These are phyloP conservation scores for Spiraea crenata DNA, from an alignment of 331 rosid species.

Conservation along the genomic window DNA sequence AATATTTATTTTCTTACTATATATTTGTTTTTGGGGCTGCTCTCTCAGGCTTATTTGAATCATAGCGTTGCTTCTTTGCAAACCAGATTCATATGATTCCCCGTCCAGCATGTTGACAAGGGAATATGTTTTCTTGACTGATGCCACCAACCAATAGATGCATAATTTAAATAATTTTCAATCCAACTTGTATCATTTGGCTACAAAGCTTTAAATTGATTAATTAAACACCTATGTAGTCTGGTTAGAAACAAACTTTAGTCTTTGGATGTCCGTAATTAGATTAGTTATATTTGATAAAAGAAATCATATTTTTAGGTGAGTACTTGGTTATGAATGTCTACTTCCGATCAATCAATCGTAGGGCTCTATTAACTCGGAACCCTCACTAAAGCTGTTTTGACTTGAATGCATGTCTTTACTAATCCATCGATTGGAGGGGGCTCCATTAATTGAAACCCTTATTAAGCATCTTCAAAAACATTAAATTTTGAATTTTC, in stretches of 20 bases:
- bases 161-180: not conserved
- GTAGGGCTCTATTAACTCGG: not conserved
- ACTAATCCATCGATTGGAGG: not conserved
- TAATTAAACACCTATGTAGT: not conserved
- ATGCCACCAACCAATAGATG: not conserved
- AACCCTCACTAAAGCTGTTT: not conserved
- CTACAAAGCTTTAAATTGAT: not conserved
- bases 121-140: not conserved
- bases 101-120: not conserved
- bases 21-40: conserved; percentile 1
- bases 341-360: not conserved
- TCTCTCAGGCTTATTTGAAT: conserved; percentile 1
- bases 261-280: not conserved
- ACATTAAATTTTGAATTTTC: not conserved
- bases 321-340: not conserved
- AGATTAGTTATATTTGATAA: no score
- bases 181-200: not conserved
- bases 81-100: not conserved
- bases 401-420: not conserved
- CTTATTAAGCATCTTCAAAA: not conserved
- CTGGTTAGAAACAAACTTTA: not conserved
- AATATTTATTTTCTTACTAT: not conserved
- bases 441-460: not conserved
- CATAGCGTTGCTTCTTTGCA: not conserved
- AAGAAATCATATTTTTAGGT: not conserved